Conservation (phyloP, 177 flowering plant species). For the Vitis hybrid region DNA sequence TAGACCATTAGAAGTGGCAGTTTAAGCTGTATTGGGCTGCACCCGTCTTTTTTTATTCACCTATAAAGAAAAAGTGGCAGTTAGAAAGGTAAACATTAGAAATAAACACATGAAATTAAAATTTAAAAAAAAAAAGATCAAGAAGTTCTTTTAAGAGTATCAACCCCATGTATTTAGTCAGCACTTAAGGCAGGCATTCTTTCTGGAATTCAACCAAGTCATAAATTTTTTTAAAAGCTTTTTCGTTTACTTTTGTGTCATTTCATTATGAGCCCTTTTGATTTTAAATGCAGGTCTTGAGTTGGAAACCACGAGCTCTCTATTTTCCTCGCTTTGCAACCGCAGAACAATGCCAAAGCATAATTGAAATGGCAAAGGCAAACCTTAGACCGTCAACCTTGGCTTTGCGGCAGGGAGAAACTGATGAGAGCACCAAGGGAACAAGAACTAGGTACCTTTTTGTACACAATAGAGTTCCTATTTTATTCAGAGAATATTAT, state of each 20-base stretch:
- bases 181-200: no score
- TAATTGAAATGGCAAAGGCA: constrained; percentile 27
- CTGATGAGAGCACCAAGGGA: constrained; percentile 31
- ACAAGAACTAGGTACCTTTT: constrained; percentile 33
- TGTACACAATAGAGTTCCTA: not conserved
- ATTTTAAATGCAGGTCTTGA: constrained; percentile 22
- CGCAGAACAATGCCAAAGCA: constrained; percentile 26
- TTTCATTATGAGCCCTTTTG: not conserved
- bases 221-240: no score
- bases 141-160: no score
- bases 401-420: constrained; percentile 36
- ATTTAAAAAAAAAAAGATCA: no score
- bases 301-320: constrained; percentile 36
- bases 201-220: no score
- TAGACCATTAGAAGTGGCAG: no score
- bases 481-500: not conserved
- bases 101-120: no score
- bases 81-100: no score
- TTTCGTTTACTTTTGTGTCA: not conserved
- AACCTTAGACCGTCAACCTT: constrained; percentile 26
- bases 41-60: no score
- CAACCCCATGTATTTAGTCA: no score
- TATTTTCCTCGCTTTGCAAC: constrained; percentile 35
- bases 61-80: no score
- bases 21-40: no score